A percentile compares a stretch with the other conserved stretches of the same genome.
Evolutionary conservation across 73 alveolate species (phyloP).

Genomic region (Tetrahymena elliotti): DNA sequence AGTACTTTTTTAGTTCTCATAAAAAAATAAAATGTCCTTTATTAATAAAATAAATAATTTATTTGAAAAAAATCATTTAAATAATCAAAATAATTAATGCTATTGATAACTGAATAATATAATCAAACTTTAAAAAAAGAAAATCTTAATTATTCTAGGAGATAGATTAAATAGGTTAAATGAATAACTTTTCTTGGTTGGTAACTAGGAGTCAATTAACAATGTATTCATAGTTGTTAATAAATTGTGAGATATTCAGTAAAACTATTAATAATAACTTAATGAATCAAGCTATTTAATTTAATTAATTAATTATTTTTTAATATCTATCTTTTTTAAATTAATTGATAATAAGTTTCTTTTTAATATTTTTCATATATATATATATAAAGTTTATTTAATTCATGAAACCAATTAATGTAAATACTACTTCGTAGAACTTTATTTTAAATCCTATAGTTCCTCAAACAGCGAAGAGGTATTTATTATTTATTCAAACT

Average conservation of each 20-base stretch:
- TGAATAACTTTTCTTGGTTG: no score
- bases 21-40: no score
- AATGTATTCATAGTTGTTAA: not conserved
- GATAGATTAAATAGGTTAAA: not conserved
- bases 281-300: not conserved
- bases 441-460: not conserved
- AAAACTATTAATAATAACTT: not conserved
- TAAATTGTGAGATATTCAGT: not conserved
- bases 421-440: not conserved
- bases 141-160: not conserved
- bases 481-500: not conserved
- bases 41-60: no score
- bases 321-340: not conserved
- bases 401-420: not conserved
- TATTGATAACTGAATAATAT: no score
- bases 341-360: not conserved
- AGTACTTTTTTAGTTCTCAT: no score
- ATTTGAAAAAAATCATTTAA: no score
- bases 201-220: no score
- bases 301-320: no score
- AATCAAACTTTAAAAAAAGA: no score
- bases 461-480: not conserved
- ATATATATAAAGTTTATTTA: not conserved
- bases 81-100: no score
- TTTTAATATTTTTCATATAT: not conserved